phyloP scores from a whole-genome alignment of 2,329 filamentous ascomycete species.

The Leptographium procerum region DNA sequence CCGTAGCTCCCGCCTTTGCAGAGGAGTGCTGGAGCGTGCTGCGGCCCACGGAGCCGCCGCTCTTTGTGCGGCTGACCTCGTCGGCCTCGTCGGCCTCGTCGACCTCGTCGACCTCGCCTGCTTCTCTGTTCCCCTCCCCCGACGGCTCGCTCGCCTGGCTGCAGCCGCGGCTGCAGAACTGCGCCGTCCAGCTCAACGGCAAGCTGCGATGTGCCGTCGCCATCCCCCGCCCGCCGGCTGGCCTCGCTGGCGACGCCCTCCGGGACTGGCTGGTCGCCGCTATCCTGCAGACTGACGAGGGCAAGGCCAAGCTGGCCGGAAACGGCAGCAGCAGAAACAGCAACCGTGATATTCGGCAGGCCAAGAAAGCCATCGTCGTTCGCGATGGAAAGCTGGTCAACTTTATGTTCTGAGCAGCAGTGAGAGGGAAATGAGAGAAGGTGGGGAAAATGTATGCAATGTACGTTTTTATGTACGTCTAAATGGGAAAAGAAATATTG shows the following conservation, averaged over 20 bases:
- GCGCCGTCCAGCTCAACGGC: conserved; percentile 71
- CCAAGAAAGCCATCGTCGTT: conserved; percentile 57
- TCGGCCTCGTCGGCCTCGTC: not conserved
- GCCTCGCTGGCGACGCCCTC: conserved; percentile 34
- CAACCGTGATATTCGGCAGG: conserved; percentile 29
- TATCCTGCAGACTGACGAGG: conserved; percentile 51
- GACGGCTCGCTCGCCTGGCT: conserved; percentile 41
- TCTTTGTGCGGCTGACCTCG: not conserved
- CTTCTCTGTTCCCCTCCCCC: conserved; percentile 49
- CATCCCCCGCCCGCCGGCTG: conserved; percentile 40
- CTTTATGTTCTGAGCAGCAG: conserved; percentile 52
- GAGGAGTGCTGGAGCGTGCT: conserved; percentile 70
- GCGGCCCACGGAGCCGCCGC: conserved; percentile 16
- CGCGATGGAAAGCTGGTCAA: conserved; percentile 60
- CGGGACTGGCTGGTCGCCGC: conserved; percentile 49
- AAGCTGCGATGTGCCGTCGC: conserved; percentile 59
- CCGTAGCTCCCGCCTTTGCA: conserved; percentile 67
- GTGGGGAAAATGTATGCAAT: no score
- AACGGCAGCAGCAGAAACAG: conserved; percentile 21
- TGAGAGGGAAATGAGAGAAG: not conserved
- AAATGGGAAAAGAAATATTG: not conserved
- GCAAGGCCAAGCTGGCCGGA: conserved; percentile 42
- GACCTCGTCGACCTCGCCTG: conserved; percentile 2
- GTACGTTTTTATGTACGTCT: not conserved
- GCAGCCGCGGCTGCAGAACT: conserved; percentile 37